A percentile compares a stretch with the other conserved stretches of the same genome.
Conservation (phyloP, 371 early-diverging fungal species). For the Umbelopsis sp. region DNA sequence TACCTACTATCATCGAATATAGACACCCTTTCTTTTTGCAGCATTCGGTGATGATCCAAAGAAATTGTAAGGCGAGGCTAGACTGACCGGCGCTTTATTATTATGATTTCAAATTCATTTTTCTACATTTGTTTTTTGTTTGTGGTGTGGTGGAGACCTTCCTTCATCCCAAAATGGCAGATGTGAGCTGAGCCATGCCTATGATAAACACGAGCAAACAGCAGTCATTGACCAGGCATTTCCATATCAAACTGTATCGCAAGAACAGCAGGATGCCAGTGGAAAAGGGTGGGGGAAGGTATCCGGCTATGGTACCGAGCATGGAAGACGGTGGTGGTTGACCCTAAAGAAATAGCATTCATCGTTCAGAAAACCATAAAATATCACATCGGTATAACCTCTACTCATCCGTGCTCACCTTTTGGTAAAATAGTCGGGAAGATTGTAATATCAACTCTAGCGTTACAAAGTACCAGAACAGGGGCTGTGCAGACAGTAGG, state of each 20-base stretch:
- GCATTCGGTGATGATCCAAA: no score
- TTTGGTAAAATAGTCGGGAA: conserved; percentile 53
- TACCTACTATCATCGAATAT: not conserved
- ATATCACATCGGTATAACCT: not conserved
- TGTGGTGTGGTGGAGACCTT: not conserved
- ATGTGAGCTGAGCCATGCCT: conserved; percentile 47
- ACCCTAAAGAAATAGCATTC: conserved; percentile 23
- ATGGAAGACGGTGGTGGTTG: conserved; percentile 46
- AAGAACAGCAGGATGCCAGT: conserved; percentile 50
- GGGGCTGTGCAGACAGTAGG: conserved; percentile 34
- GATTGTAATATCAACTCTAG: conserved; percentile 59
- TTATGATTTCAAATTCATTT: no score
- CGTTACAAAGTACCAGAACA: conserved; percentile 69
- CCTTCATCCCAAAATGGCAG: conserved; percentile 17
- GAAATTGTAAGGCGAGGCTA: no score
- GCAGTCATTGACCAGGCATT: conserved; percentile 57
- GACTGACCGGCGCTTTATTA: no score
- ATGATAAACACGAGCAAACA: conserved; percentile 60
- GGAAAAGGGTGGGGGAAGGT: conserved; percentile 58
- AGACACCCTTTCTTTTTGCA: not conserved
- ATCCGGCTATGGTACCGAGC: conserved; percentile 44
- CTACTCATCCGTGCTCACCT: conserved; percentile 31
- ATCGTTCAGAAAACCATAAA: not conserved
- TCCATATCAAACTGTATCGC: conserved; percentile 65
- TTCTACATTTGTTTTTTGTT: not conserved